Percentiles rank a stretch among this genome's conserved stretches.
Conservation (phyloP, 768 basidiomycete species). For the Lactifluus pinguis region DNA sequence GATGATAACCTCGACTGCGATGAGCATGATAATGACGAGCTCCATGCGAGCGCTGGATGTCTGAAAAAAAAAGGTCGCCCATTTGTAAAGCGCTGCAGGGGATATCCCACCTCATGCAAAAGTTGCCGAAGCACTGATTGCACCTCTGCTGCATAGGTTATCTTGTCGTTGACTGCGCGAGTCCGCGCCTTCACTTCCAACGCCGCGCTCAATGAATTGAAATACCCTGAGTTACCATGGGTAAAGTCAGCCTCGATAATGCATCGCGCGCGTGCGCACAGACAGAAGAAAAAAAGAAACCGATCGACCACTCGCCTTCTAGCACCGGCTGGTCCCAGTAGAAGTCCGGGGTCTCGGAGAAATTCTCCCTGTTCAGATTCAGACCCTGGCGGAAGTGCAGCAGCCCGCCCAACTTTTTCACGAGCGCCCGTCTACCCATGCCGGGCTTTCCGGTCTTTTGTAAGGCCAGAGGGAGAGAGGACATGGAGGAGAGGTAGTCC, state of each 20-base stretch:
- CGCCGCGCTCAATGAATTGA: constrained; percentile 76
- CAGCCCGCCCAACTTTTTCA: constrained; percentile 86
- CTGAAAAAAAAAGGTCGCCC: constrained; percentile 31
- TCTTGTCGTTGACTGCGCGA: constrained; percentile 81
- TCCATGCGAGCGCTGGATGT: constrained; percentile 90
- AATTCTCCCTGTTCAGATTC: constrained; percentile 84
- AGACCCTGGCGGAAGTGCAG: constrained; percentile 89
- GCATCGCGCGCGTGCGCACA: background rate
- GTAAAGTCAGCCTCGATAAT: background rate
- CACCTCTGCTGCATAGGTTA: constrained; percentile 82
- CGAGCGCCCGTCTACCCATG: constrained; percentile 69
- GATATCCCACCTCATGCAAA: constrained; percentile 11
- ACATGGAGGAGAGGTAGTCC: constrained; percentile 74
- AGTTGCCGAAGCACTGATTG: constrained; percentile 80
- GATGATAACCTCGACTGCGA: constrained; percentile 91
- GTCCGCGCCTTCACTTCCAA: constrained; percentile 82
- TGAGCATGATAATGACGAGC: constrained; percentile 87
- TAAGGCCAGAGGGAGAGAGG: constrained; percentile 65
- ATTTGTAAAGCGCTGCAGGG: constrained; percentile 1
- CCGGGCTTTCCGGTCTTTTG: constrained; percentile 78
- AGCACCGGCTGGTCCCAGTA: constrained; percentile 93
- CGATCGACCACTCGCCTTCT: constrained; percentile 45
- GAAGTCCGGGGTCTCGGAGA: constrained; percentile 82
- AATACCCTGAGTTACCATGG: constrained; percentile 44
- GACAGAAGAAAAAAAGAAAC: background rate